Evolutionary conservation across 73 alveolate genomes (phyloP).

Genomic region (Loxodes magnus): DNA sequence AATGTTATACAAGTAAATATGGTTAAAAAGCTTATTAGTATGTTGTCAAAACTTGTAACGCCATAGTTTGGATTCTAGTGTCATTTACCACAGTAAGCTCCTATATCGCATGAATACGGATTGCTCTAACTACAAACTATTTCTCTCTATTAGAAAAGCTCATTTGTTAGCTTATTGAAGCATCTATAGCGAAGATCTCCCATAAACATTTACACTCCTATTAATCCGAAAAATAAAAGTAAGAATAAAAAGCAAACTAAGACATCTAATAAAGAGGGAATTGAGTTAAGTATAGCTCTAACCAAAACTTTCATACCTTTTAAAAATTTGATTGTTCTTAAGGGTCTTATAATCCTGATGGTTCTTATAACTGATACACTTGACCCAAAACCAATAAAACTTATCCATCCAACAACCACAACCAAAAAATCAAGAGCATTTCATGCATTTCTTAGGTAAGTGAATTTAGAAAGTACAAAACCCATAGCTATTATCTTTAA

Average conservation of each 20-base stretch:
- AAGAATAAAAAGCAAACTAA: constrained; percentile 43
- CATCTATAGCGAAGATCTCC: constrained; percentile 49
- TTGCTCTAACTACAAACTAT: no score
- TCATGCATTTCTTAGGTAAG: constrained; percentile 70
- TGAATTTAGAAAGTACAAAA: constrained; percentile 16
- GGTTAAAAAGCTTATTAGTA: constrained; percentile 14
- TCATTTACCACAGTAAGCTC: constrained; percentile 74
- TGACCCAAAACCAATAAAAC: background rate
- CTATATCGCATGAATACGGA: constrained; percentile 40
- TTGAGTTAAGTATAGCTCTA: constrained; percentile 28
- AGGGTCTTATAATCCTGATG: constrained; percentile 56
- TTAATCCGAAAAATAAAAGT: constrained; percentile 49
- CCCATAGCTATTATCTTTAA: constrained; percentile 38
- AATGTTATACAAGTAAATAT: constrained; percentile 27
- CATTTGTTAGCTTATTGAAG: background rate
- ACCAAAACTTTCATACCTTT: constrained; percentile 55
- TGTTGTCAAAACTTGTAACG: constrained; percentile 31
- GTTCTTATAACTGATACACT: constrained; percentile 38
- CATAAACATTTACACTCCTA: constrained; percentile 48
- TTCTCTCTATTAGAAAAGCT: background rate
- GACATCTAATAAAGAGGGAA: constrained; percentile 59
- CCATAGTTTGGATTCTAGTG: constrained; percentile 32
- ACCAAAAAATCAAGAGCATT: constrained; percentile 61
- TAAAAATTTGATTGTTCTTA: constrained; percentile 53
- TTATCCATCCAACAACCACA: constrained; percentile 54